These are phyloP conservation scores for Saccharomyces kudriavzevii DNA, from an alignment of 805 yeast genomes.

Conservation along the genomic window DNA sequence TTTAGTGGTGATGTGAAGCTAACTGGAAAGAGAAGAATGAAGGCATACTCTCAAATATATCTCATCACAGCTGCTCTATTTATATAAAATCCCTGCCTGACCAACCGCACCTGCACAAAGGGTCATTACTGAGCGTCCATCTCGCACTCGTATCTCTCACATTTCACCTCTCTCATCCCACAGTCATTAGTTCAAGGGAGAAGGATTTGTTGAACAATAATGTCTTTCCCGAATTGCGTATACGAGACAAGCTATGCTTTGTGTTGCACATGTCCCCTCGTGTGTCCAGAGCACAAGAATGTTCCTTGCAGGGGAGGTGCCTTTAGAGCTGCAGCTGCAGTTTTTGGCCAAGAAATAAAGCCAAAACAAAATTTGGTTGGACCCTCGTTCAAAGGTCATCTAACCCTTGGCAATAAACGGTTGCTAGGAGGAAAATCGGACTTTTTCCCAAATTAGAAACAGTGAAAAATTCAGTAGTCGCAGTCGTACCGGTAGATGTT, in stretches of 20 bases:
- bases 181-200: too few relatives aligned
- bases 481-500: background rate
- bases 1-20: background rate
- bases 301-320: background rate
- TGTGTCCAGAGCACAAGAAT: background rate
- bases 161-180: background rate
- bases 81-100: background rate
- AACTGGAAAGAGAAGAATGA: background rate
- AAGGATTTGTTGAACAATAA: too few relatives aligned
- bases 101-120: background rate
- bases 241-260: background rate
- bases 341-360: background rate
- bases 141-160: background rate
- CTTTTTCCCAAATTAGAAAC: background rate
- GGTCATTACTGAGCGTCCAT: background rate
- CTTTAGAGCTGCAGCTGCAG: background rate
- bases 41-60: background rate
- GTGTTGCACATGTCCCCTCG: background rate
- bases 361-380: background rate
- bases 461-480: background rate
- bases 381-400: background rate
- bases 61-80: background rate
- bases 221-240: too few relatives aligned
- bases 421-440: background rate
- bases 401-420: background rate